A percentile compares a stretch with the other conserved stretches of the same genome.
Evolutionary conservation across 805 yeast species (phyloP).

Genomic region (Candida nemodendra): DNA sequence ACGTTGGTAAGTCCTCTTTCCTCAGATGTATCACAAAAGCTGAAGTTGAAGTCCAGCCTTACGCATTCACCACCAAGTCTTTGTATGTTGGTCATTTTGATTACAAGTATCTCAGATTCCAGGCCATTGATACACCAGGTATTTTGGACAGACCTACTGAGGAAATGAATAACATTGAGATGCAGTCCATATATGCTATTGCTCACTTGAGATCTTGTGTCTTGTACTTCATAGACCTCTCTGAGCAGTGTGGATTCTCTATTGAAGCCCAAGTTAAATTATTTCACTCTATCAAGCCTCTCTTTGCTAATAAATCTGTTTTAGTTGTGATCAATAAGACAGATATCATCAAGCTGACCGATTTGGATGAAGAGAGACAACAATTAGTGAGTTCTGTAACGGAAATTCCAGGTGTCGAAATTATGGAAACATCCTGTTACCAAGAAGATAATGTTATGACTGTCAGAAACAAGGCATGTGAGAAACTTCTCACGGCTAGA

Average conservation of each 20-base stretch:
- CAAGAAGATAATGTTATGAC: constrained; percentile 94
- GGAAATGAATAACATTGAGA: constrained; percentile 99
- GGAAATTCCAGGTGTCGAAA: constrained; percentile 78
- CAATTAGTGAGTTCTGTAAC: constrained; percentile 64
- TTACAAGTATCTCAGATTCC: constrained; percentile 95
- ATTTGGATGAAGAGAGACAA: constrained; percentile 74
- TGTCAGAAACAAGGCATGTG: constrained; percentile 96
- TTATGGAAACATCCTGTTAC: constrained; percentile 90
- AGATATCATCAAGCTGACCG: constrained; percentile 84
- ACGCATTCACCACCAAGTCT: constrained; percentile 98
- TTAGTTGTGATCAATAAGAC: constrained; percentile 94
- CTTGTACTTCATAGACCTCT: constrained; percentile 94
- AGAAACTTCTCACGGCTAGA: constrained; percentile 90
- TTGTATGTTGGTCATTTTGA: constrained; percentile 98
- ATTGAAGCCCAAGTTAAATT: constrained; percentile 96
- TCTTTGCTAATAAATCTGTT: constrained; percentile 95
- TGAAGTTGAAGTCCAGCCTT: constrained; percentile 98
- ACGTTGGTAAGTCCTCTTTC: constrained; percentile 98
- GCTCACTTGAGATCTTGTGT: constrained; percentile 98
- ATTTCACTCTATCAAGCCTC: constrained; percentile 94
- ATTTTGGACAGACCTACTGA: constrained; percentile 98
- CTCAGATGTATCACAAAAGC: constrained; percentile 92
- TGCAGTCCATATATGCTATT: constrained; percentile 98
- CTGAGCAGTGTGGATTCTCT: constrained; percentile 98
- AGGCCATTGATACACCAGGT: constrained; percentile 99